Evolutionary conservation across 2,329 filamentous ascomycete genomes (phyloP), one percentile per base, ranked within the genome.

Genomic region (Pseudonectria buxi): DNA sequence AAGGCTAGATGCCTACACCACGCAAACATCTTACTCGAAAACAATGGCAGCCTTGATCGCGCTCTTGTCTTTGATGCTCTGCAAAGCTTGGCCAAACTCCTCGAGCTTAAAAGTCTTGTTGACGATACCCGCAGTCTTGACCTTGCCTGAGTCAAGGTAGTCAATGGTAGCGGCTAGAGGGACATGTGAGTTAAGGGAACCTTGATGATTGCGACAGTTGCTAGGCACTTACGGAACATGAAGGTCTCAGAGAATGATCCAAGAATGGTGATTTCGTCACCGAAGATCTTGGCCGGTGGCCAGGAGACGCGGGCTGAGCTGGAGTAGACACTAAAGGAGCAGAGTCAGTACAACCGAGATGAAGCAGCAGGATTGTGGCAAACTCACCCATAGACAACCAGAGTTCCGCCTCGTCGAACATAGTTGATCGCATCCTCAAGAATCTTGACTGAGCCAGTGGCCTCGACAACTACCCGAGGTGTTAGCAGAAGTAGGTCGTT

Each of bases 41-140:
- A 78, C 72, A 57, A 86, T 84, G 12, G 78, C 79, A 34, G 81
- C 81, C 68, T 86, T 86, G 56, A 86, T 83, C 40, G 80, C 81
- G 35, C 65, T 74, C 69, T 85, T 84, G 63, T 83, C 79, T 52
- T 71, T 76, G 68, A 86, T 84, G 38, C 75, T 72, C 57, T 84
- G 76, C 46, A 86, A 63, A 42, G 79, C 82, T 56, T 83, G 76
- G 30, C 67, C 76, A 72, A 79, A 86, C 55, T 86, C 71, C 54
- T 86, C 81, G n/a, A 86, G 66, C 62, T 72, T 79, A 65, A 79
- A 86, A 6, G 70, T 74, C 67, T 83, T 84, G 63, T 84, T 83
- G 45, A 84, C 81, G 36, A 86, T 83, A 4, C 81, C 81, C 34
- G 71, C 64, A 33, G 83, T 71, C 60, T 71, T 76, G 47, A 81